Conservation (phyloP, 2,329 filamentous ascomycete genomes). For the Xylariaceae sp. region DNA sequence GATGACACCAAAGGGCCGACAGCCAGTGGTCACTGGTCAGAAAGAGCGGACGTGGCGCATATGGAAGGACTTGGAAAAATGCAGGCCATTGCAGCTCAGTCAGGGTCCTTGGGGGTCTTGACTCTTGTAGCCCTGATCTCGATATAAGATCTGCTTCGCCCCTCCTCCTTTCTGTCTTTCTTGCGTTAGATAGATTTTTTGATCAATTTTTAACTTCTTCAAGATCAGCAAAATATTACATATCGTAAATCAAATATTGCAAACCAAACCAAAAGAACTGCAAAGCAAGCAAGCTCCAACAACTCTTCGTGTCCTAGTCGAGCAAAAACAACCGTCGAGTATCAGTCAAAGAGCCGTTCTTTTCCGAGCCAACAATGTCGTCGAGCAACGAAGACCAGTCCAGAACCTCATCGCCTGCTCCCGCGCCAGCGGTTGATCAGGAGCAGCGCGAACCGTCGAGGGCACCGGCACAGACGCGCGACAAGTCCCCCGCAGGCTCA, state of each 20-base stretch:
- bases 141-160: conserved; percentile 6
- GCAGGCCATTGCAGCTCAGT: conserved; percentile 4
- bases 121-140: not conserved
- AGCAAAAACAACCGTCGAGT: not conserved
- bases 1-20: conserved; percentile 9
- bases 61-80: conserved; percentile 1
- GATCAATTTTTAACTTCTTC: not conserved
- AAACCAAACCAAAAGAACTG: not conserved
- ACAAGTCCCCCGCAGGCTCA: conserved; percentile 12
- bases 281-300: conserved; percentile 1
- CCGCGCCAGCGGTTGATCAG: conserved; percentile 9
- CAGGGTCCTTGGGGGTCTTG: conserved; percentile 11
- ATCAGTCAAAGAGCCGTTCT: too few species aligned
- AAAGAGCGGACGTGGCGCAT: too few species aligned
- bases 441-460: conserved; percentile 2
- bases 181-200: not conserved
- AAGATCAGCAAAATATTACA: not conserved
- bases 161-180: not conserved
- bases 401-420: conserved; percentile 12
- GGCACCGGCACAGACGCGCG: conserved; percentile 5
- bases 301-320: too few species aligned
- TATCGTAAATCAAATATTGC: not conserved
- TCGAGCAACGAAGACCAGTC: conserved; percentile 17
- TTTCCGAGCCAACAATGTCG: conserved; percentile 16
- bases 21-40: too few species aligned